Evolutionary conservation across 2,329 filamentous ascomycete genomes (phyloP), one percentile per base, ranked within the genome.

Genomic region (Coleophoma crateriformis): DNA sequence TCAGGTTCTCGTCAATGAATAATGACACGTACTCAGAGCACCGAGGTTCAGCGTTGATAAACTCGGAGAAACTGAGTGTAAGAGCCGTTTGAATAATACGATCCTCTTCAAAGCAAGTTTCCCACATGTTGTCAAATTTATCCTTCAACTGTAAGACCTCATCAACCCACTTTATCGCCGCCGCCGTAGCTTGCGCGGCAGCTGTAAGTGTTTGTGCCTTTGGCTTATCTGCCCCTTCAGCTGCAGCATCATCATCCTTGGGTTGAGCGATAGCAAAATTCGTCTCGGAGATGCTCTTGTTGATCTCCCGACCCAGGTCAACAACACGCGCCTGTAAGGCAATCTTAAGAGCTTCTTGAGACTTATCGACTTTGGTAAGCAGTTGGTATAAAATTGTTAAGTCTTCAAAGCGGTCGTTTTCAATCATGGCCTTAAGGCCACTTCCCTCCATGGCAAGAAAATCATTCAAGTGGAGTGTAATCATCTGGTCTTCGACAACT

Each of bases 1-100:
- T 96, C 61, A 99, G 80, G 62, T 91, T 95, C 61, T 97, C 92
- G 61, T 99, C 94, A 51, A 99, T 95, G 69, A 95, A 99, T 0
- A 99, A 77, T 0, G 94, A 99, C 6, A 97, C 86, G 64, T 90
- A 96, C 64, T 99, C 94, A 1, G 92, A 89, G 59, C 87, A 87
- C 54, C 91, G 84, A 13, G 74, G 68, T 63, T 96, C 96, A n/a
- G 83, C 71, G 65, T 96, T 97, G 75, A 99, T 96, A 61, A 97
- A 95, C 14, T 95, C 87, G 1, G 88, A 79, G 60, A 96, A 96
- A 63, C 90, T 95, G 62, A 85, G 85, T 2, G 89, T 91, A 22
- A 97, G 75, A 0, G 89, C 84, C 2, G 86, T 88, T 61, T 96
- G 88, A 14, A 99, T 74, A 7, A 83, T 76, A 37, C 90, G 77